Percentiles rank a stretch among this genome's conserved stretches.
Conservation (phyloP, 2,329 filamentous ascomycete genomes). For the Trichoderma polysporum region DNA sequence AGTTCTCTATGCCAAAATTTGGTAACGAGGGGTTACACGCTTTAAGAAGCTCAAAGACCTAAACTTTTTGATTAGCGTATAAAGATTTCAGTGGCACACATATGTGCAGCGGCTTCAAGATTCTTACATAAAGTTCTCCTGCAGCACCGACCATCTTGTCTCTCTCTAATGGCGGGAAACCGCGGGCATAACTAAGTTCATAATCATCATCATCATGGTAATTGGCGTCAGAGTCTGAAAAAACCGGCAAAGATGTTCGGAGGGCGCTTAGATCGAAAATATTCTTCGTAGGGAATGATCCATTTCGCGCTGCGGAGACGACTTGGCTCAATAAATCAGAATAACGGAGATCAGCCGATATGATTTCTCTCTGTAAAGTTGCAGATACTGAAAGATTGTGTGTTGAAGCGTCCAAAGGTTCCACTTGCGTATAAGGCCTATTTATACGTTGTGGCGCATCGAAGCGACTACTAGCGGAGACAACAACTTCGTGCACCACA, state of each 20-base stretch:
- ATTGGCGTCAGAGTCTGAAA: not conserved
- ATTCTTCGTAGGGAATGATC: not conserved
- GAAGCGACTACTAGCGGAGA: not conserved
- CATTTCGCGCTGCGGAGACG: not conserved
- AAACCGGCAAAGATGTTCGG: not conserved
- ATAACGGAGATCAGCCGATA: not conserved
- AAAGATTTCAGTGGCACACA: not conserved
- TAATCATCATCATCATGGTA: not conserved
- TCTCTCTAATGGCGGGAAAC: not conserved
- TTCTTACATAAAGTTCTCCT: slow-evolving; percentile 17
- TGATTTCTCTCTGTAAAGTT: not conserved
- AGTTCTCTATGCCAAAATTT: slow-evolving; percentile 40
- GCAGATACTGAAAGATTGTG: not conserved
- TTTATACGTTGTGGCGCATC: not conserved
- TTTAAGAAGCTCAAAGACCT: slow-evolving; percentile 43
- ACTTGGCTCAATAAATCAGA: not conserved
- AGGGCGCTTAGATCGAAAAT: not conserved
- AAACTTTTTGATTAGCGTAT: not conserved
- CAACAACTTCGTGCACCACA: not conserved
- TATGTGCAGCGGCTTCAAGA: not conserved
- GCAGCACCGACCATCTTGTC: slow-evolving; percentile 16
- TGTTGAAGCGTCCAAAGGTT: not conserved
- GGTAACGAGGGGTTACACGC: slow-evolving; percentile 28
- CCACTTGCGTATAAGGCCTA: not conserved
- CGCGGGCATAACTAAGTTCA: not conserved